phyloP scores from a whole-genome alignment of 345 rosid species.

The Camelina hispida region DNA sequence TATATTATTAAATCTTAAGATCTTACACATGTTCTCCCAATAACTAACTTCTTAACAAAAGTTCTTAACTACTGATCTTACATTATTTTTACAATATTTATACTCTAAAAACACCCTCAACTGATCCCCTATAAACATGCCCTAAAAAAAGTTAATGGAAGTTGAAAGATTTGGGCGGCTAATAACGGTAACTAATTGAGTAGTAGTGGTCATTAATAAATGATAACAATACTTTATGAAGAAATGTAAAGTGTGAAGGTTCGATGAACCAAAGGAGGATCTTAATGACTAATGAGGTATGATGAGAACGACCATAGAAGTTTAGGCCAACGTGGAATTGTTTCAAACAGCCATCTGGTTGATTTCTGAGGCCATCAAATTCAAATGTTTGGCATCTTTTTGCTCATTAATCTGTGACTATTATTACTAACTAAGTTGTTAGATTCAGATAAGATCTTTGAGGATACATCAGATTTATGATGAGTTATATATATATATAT shows the following conservation, averaged over 20 bases:
- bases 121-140: too few species aligned
- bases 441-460: slow-evolving; percentile 8
- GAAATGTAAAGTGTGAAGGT: slow-evolving; percentile 23
- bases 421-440: neutral
- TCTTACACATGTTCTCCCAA: too few species aligned
- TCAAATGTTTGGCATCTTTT: slow-evolving; percentile 30
- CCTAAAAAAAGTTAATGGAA: neutral
- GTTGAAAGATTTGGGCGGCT: slow-evolving; percentile 14
- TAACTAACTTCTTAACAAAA: too few species aligned
- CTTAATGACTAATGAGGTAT: slow-evolving; percentile 3
- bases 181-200: neutral
- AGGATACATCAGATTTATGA: neutral
- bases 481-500: too few species aligned
- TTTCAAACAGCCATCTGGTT: slow-evolving; percentile 28
- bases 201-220: slow-evolving; percentile 6
- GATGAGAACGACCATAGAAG: slow-evolving; percentile 27
- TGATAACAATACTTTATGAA: neutral
- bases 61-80: too few species aligned
- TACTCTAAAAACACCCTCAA: too few species aligned
- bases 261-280: slow-evolving; percentile 38
- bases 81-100: too few species aligned
- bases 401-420: neutral
- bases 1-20: too few species aligned
- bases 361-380: slow-evolving; percentile 23
- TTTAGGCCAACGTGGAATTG: slow-evolving; percentile 33